These are phyloP conservation scores for Penicillium sp. DNA, from an alignment of 2,329 filamentous ascomycete genomes.

Conservation along the genomic window DNA sequence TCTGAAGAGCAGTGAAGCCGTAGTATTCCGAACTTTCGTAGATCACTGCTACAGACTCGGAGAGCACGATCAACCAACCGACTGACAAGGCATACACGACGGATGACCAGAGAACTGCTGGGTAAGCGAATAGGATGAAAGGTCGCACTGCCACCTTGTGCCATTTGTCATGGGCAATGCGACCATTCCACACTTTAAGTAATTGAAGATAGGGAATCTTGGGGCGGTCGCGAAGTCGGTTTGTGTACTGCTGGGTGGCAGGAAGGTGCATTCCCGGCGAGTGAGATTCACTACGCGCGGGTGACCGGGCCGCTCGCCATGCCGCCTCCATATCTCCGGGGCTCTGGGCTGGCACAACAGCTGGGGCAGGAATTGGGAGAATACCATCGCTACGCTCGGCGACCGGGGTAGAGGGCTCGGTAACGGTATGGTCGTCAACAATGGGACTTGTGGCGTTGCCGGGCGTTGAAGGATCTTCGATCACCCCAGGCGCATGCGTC, in stretches of 20 bases:
- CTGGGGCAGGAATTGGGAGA: conserved; percentile 15
- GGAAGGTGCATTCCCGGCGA: conserved; percentile 31
- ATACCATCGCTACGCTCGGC: conserved; percentile 19
- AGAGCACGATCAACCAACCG: conserved; percentile 94
- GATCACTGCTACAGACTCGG: conserved; percentile 80
- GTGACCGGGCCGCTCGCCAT: conserved; percentile 25
- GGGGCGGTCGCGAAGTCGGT: conserved; percentile 66
- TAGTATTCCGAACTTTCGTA: conserved; percentile 72
- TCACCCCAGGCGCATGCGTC: conserved; percentile 15
- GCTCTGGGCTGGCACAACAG: background rate
- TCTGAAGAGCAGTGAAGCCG: conserved; percentile 77
- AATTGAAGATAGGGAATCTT: conserved; percentile 72
- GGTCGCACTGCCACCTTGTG: conserved; percentile 74
- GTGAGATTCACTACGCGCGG: conserved; percentile 36
- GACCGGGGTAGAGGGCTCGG: conserved; percentile 4
- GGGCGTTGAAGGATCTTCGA: conserved; percentile 4
- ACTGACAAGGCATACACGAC: conserved; percentile 84
- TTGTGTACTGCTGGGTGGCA: conserved; percentile 62
- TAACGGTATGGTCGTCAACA: conserved; percentile 1
- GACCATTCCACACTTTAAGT: conserved; percentile 75
- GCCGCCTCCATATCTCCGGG: conserved; percentile 35
- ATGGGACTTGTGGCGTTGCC: background rate
- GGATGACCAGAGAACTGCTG: conserved; percentile 84
- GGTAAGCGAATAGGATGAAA: conserved; percentile 84
- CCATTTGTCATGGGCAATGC: conserved; percentile 78